phyloP scores from a whole-genome alignment of 495 filamentous ascomycete genomes.

The Penicillium silybi region DNA sequence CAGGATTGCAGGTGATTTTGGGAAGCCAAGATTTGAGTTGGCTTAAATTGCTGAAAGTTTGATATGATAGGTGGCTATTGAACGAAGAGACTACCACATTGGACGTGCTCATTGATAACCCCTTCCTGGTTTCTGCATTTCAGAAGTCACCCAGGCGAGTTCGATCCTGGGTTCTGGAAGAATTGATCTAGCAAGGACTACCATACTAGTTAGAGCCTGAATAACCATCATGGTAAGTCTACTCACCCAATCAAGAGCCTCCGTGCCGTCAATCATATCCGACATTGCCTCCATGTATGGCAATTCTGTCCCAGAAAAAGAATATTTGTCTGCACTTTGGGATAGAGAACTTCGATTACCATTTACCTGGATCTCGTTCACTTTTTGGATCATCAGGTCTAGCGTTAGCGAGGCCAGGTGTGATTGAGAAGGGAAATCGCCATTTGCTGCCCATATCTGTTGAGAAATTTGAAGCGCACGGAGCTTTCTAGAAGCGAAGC shows the following conservation, averaged over 20 bases:
- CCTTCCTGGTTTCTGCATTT: neutral
- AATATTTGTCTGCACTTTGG: neutral
- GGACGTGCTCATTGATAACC: neutral
- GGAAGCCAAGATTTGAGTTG: neutral
- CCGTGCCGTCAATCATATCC: conserved; percentile 29
- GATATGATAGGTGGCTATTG: neutral
- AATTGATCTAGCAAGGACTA: conserved; percentile 7
- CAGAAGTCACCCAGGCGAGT: neutral
- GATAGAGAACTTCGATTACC: neutral
- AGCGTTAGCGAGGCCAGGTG: conserved; percentile 13
- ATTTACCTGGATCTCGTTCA: neutral
- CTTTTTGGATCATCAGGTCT: conserved; percentile 25
- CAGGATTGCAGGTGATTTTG: neutral
- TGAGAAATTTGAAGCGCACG: conserved; percentile 36
- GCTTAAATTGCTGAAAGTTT: neutral
- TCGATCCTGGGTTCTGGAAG: conserved; percentile 2
- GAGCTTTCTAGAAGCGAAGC: conserved; percentile 1
- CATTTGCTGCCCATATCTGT: conserved; percentile 18
- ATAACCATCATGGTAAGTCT: neutral
- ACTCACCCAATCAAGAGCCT: conserved; percentile 37
- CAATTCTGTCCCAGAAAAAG: conserved; percentile 2
- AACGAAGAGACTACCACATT: neutral
- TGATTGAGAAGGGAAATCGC: conserved; percentile 9
- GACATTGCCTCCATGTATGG: conserved; percentile 25
- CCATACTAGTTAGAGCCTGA: neutral